Base-by-base conservation (phyloP, 768 basidiomycete species). In the Cubamyces sp. region DNA sequence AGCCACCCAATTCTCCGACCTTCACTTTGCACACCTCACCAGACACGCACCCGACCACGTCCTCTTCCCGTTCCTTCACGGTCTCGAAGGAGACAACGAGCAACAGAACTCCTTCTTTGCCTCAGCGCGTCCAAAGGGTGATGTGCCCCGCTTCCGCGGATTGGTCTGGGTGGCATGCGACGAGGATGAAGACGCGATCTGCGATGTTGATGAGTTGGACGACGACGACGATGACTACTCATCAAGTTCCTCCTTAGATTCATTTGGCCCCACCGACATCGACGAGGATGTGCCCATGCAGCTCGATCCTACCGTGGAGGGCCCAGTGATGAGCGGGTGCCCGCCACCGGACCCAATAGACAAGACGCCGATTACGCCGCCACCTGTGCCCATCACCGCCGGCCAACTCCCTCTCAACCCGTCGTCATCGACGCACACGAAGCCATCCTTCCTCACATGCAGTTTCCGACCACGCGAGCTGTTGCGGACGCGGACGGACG, bases 61-160 rank as follows among this genome's bases (percentile, higher is more conserved):
- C 67, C 84, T 95, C 60, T 96, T 96, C 73, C 94, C 94, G 0
- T 96, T 94, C 76, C 77, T 94, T 16, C 94, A 95, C 69, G 91
- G 93, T 46, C 80, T 95, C 62, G 93, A 95, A 69, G 88, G 91
- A 65, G 82, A 87, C 61, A 92, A 93, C 70, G 75, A 83, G 16
- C 86, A 87, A 0, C 93, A 94, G 76, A 92, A 90, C 69, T 79
- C 82, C 21, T 95, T 95, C 80, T 96, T 96, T 71, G 81, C 84
- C 12, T 70, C 80, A 11, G 56, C 60, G n/a, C 58, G 64, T 50
- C 61, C 53, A 8, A 58, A 54, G 58, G 64, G 65, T 30, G 47
- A 70, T 57, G 74, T 79, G 1, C 81, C 80, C 12, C 69, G 71
- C 23, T 72, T 70, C 67, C 70, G 92, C n/a, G 92, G 92, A 0